These are phyloP conservation scores for Alloteropsis semialata DNA, from an alignment of 176 grass and related monocot genomes.

Conservation along the genomic window DNA sequence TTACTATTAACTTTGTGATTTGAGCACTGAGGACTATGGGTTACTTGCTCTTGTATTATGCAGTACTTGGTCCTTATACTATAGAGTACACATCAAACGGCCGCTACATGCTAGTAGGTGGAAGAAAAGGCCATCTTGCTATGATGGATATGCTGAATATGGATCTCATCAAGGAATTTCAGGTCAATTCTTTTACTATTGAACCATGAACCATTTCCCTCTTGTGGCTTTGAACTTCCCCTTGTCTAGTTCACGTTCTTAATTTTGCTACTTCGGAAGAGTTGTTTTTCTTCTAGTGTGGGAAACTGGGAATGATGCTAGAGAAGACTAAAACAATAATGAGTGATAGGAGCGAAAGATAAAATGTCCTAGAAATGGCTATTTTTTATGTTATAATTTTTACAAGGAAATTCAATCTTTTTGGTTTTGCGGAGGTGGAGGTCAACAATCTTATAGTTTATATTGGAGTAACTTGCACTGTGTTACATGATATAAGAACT, in stretches of 20 bases:
- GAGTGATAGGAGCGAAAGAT: background rate
- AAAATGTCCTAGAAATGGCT: background rate
- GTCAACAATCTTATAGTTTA: background rate
- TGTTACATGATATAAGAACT: background rate
- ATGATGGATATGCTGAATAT: slow-evolving; percentile 85
- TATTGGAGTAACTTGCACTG: background rate
- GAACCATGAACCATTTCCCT: background rate
- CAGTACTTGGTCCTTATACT: slow-evolving; percentile 88
- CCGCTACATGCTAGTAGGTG: slow-evolving; percentile 81
- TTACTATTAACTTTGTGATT: background rate
- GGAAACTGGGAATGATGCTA: background rate
- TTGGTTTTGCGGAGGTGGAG: too few relatives aligned
- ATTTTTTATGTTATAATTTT: background rate
- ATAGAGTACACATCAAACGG: slow-evolving; percentile 77
- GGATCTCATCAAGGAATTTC: slow-evolving; percentile 87
- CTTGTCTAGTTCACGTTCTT: background rate
- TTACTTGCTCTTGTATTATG: slow-evolving; percentile 24
- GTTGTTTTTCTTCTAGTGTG: background rate
- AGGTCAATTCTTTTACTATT: slow-evolving; percentile 39
- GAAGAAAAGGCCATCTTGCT: slow-evolving; percentile 87
- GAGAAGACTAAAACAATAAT: background rate
- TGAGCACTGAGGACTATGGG: slow-evolving; percentile 5
- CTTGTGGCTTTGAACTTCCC: background rate
- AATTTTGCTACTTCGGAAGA: background rate
- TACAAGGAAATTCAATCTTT: too few relatives aligned